Evolutionary conservation across 1,139 yeast species (phyloP), one percentile per base, ranked within the genome.

Genomic region (Wickerhamomyces sp.): DNA sequence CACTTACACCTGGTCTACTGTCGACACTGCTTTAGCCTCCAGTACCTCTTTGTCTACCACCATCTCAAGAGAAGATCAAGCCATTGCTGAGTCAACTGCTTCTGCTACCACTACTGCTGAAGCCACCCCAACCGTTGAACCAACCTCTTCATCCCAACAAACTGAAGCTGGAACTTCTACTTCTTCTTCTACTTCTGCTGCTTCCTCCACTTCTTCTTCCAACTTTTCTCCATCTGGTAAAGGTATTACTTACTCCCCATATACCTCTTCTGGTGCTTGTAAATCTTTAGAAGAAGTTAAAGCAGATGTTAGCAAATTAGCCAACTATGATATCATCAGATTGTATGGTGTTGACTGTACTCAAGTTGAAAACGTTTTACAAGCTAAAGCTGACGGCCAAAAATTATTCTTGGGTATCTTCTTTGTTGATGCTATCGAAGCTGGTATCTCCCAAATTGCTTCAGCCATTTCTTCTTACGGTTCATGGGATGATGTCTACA

Each of bases 241-340:
- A 43, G 95, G 95, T 74, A 70, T 87, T 55, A 78, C 92, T 52
- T 87, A 87, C 76, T 74, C 94, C 42, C 95, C 96, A 51, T 84
- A 85, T 76, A 69, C 80, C 46, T 60, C 72, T 44, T 64, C 70
- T 48, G 95, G 95, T 64, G 70, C 71, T 27, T 87, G 96, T 74
- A 87, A 86, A 72, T 63, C 85, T 28, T 60, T 74, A 36, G 51
- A 63, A 28, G 70, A 73, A 54, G 81, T 87, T 51, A 67, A 75
- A 48, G 55, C 76, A 32, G 96, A 87, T 54, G 56, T 87, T 39
- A 67, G 72, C 35, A 45, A 62, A 46, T 70, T 87, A 54, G 47
- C 76, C 34, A 75, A 64, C 45, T 84, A 62, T 67, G 72, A 69
- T 48, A 51, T 79, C 52, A 76, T 85, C 62, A 81, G 95, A 80